These are phyloP conservation scores for Fraxinus pennsylvanica DNA, from an alignment of 257 asterid species.

Conservation along the genomic window DNA sequence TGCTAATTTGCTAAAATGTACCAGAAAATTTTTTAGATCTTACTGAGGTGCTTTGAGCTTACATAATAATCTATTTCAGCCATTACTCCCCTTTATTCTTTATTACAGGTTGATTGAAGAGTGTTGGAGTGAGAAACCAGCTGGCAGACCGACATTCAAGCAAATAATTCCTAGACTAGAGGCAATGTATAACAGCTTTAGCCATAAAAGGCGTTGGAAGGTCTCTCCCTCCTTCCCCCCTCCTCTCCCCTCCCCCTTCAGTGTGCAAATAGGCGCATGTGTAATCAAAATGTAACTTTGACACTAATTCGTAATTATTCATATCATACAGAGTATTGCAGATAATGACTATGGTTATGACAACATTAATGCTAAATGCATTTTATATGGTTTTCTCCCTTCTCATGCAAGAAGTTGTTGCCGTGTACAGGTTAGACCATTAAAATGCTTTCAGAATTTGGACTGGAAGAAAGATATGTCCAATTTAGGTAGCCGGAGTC, in stretches of 20 bases:
- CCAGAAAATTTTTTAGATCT: too few species aligned
- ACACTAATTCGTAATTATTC: not conserved
- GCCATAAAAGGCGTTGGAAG: constrained; percentile 86
- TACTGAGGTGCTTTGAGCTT: not conserved
- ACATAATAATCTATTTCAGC: constrained; percentile 1
- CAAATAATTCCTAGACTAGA: constrained; percentile 79
- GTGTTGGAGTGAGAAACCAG: constrained; percentile 79
- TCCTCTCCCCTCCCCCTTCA: not conserved
- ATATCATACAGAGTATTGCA: not conserved
- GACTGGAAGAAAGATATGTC: constrained; percentile 63
- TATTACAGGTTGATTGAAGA: constrained; percentile 78
- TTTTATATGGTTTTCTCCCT: not conserved
- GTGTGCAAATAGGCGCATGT: not conserved
- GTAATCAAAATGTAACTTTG: not conserved
- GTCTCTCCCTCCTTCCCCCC: constrained; percentile 33
- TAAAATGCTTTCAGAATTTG: constrained; percentile 67
- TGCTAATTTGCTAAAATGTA: not conserved
- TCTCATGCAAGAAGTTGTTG: not conserved
- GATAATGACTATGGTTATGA: not conserved
- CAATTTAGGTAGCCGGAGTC: constrained; percentile 36
- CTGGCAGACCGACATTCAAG: constrained; percentile 79
- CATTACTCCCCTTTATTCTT: not conserved
- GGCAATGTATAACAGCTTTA: constrained; percentile 60
- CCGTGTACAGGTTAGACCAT: constrained; percentile 66
- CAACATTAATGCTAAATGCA: not conserved